Percentiles rank a stretch among this genome's conserved stretches.
Conservation (phyloP, 495 filamentous ascomycete species). For the Hypoxylon rickii region DNA sequence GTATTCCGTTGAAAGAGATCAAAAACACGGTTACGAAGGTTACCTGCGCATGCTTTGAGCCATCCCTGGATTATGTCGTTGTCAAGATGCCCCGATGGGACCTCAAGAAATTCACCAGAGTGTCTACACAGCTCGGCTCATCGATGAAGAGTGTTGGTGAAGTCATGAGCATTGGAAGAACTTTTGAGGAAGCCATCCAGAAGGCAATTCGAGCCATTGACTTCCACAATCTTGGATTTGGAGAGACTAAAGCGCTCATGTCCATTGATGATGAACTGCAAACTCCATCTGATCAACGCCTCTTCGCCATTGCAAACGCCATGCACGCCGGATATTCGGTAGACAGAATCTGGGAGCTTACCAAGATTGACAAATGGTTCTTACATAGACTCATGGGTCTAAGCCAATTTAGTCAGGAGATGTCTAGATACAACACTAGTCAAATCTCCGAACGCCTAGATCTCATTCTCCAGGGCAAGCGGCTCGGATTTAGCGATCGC, state of each 20-base stretch:
- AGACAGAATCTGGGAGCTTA: slow-evolving; percentile 96
- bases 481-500: slow-evolving; percentile 90
- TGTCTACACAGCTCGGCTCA: slow-evolving; percentile 90
- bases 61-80: slow-evolving; percentile 97
- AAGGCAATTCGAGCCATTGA: slow-evolving; percentile 96
- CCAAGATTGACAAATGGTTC: slow-evolving; percentile 98
- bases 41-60: slow-evolving; percentile 97
- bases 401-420: slow-evolving; percentile 80
- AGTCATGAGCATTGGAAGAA: slow-evolving; percentile 96
- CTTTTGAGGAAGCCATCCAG: slow-evolving; percentile 97
- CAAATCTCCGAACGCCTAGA: slow-evolving; percentile 60
- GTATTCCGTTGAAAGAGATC: slow-evolving; percentile 95
- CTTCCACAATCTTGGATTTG: slow-evolving; percentile 94
- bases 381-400: slow-evolving; percentile 85
- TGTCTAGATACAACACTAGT: slow-evolving; percentile 71
- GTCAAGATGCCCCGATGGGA: slow-evolving; percentile 99
- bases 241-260: slow-evolving; percentile 88
- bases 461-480: slow-evolving; percentile 81
- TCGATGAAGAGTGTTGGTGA: slow-evolving; percentile 99
- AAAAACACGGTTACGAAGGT: slow-evolving; percentile 94
- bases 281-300: slow-evolving; percentile 94
- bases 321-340: slow-evolving; percentile 94
- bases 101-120: slow-evolving; percentile 96
- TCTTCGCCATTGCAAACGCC: slow-evolving; percentile 97
- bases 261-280: slow-evolving; percentile 94